A percentile compares a stretch with the other conserved stretches of the same genome.
phyloP scores from a whole-genome alignment of 495 filamentous ascomycete genomes.

The Penicillium waksmanii region DNA sequence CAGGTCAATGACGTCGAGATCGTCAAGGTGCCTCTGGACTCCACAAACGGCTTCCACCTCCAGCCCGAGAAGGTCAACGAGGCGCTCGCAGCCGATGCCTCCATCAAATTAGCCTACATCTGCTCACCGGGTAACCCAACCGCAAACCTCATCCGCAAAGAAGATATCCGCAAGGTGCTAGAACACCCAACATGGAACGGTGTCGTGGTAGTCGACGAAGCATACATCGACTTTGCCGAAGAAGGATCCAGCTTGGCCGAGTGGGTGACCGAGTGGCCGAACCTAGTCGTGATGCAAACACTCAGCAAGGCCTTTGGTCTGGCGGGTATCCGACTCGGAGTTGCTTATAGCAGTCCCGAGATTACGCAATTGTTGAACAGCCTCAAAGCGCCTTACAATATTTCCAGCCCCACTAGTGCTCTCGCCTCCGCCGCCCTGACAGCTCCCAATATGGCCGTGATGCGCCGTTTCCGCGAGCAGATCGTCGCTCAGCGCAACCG shows the following conservation, averaged over 20 bases:
- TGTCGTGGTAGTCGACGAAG: conserved; percentile 90
- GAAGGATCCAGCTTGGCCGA: conserved; percentile 83
- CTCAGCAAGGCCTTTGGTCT: conserved; percentile 94
- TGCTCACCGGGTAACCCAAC: conserved; percentile 97
- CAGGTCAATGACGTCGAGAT: conserved; percentile 89
- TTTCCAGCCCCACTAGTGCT: conserved; percentile 82
- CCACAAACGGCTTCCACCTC: conserved; percentile 63
- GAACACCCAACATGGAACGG: conserved; percentile 95
- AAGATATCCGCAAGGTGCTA: conserved; percentile 73
- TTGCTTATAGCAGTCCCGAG: conserved; percentile 70
- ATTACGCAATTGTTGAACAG: conserved; percentile 79
- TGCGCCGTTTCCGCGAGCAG: conserved; percentile 66
- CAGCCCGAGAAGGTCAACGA: conserved; percentile 70
- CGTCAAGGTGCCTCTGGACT: conserved; percentile 79
- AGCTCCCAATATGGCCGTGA: conserved; percentile 65
- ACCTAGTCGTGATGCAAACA: conserved; percentile 97
- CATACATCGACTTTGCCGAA: conserved; percentile 92
- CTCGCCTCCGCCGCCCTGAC: conserved; percentile 75
- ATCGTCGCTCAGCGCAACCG: conserved; percentile 79
- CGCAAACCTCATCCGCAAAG: conserved; percentile 72
- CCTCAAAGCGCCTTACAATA: conserved; percentile 94
- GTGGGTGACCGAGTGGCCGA: conserved; percentile 92
- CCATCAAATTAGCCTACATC: conserved; percentile 87
- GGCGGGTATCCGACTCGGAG: conserved; percentile 83
- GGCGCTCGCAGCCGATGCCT: conserved; percentile 60